Evolutionary conservation across 805 yeast genomes (phyloP), one percentile per base, ranked within the genome.

Genomic region (Ogataea methanolica): DNA sequence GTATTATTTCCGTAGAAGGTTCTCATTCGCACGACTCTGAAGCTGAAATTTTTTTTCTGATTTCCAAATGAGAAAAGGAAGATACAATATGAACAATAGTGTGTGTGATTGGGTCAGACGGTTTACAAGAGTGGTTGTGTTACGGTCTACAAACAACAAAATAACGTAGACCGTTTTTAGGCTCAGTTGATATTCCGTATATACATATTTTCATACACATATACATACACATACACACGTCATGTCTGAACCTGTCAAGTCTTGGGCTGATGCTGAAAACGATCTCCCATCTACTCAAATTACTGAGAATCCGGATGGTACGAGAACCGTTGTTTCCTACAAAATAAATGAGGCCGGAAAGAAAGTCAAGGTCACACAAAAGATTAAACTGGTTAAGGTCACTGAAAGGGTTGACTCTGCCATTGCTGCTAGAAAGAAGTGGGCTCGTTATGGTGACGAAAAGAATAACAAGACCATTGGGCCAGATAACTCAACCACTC

Each of bases 361-460:
- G 67, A 90, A 85, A 64, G 88, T 86, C 53, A 88, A 85, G 68
- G 80, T 91, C 45, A 90, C 96, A 40, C 96, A 91, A 67, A 86
- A 78, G 64, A 81, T 94, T 64, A 83, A 78, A 65, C 87, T 85
- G 60, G 80, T 86, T 50, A 79, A 76, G 57, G 88, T 85, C 36
- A 83, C 80, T 61, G 96, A 88, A 67, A 79, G 76, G 53, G 97
- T 90, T 38, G 88, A 88, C 66, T 90, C 87, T 43, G 75, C 78
- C 39, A 88, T 92, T 51, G 97, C 97, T n/a, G 76, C 73, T 48
- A 86, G 98, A 69, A 85, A 83, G 67, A 79, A 80, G 56, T 94
- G 97, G 98, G 66, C 71, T 51, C 88, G 88, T 68, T 94, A 83
- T 67, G 99, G 98, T 48, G 81, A 76, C 46, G 97, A 91, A 63